Evolutionary conservation across 2,329 filamentous ascomycete species (phyloP).

Genomic region (Colletotrichum tofieldiae): DNA sequence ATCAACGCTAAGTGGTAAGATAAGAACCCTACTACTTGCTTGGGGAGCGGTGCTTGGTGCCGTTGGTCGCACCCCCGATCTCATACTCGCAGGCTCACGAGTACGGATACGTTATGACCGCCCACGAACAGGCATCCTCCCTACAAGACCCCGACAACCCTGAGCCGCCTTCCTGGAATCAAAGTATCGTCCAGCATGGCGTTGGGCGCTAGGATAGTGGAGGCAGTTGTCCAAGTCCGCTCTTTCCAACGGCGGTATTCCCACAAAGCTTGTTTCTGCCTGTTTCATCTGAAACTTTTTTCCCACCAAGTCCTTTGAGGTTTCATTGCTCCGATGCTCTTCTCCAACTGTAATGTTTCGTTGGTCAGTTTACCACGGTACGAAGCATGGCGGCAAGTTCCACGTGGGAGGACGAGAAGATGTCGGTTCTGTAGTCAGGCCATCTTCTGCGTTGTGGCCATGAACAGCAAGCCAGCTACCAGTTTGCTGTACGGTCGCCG

Average conservation of each 20-base stretch:
- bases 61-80: neutral
- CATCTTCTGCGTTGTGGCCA: neutral
- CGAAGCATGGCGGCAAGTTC: conserved; percentile 20
- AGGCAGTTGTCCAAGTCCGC: neutral
- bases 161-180: conserved; percentile 2
- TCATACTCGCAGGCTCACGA: conserved; percentile 25
- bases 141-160: neutral
- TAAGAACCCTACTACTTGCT: neutral
- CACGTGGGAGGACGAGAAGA: conserved; percentile 7
- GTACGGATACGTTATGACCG: conserved; percentile 25
- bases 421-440: neutral
- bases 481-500: neutral
- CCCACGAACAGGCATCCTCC: conserved; percentile 27
- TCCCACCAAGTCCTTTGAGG: neutral
- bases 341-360: conserved; percentile 7
- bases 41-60: neutral
- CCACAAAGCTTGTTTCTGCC: conserved; percentile 23
- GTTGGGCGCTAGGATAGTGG: neutral
- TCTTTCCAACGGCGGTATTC: conserved; percentile 1
- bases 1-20: neutral
- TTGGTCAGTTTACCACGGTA: neutral
- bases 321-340: conserved; percentile 28
- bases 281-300: conserved; percentile 36
- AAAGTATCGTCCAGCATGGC: neutral
- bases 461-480: neutral